A percentile compares a stretch with the other conserved stretches of the same genome.
phyloP scores from a whole-genome alignment of 352 stramenopile genomes.

The Globisporangium mamillatum region DNA sequence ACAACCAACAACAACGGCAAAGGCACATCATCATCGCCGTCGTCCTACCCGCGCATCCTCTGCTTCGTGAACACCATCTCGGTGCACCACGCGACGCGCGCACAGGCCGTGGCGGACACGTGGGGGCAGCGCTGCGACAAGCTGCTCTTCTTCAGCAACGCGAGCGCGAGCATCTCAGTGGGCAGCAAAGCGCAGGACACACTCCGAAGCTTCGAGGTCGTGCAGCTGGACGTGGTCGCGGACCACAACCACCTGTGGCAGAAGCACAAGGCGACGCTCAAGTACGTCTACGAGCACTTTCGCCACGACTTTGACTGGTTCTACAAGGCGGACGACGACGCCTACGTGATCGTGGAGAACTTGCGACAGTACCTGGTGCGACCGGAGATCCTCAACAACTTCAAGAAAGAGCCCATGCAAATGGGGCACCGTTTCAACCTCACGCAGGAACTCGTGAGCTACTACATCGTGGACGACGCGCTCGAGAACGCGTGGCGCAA shows the following conservation, averaged over 20 bases:
- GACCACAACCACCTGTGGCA: slow-evolving; percentile 84
- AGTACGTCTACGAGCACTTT: slow-evolving; percentile 68
- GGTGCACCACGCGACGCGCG: slow-evolving; percentile 53
- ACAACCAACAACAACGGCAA: neutral
- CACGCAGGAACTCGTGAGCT: slow-evolving; percentile 62
- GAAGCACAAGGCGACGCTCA: slow-evolving; percentile 75
- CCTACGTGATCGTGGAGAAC: slow-evolving; percentile 82
- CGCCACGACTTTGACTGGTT: slow-evolving; percentile 85
- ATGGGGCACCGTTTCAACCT: slow-evolving; percentile 82
- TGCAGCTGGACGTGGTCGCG: slow-evolving; percentile 61
- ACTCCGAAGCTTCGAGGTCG: slow-evolving; percentile 40
- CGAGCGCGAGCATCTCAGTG: slow-evolving; percentile 44
- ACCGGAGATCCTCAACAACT: slow-evolving; percentile 63
- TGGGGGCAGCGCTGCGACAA: slow-evolving; percentile 81
- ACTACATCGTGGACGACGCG: slow-evolving; percentile 71
- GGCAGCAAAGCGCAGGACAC: slow-evolving; percentile 21
- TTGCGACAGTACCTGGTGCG: slow-evolving; percentile 54
- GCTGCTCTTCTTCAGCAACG: slow-evolving; percentile 84
- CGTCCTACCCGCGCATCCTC: slow-evolving; percentile 46
- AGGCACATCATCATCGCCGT: slow-evolving; percentile 9
- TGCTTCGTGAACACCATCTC: slow-evolving; percentile 86
- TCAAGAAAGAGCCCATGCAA: slow-evolving; percentile 61
- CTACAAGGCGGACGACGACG: slow-evolving; percentile 84
- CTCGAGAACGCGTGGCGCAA: slow-evolving; percentile 52
- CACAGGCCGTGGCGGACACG: slow-evolving; percentile 69